These are phyloP conservation scores for Yarrowia hollandica DNA, from an alignment of 805 yeast species.

Conservation along the genomic window DNA sequence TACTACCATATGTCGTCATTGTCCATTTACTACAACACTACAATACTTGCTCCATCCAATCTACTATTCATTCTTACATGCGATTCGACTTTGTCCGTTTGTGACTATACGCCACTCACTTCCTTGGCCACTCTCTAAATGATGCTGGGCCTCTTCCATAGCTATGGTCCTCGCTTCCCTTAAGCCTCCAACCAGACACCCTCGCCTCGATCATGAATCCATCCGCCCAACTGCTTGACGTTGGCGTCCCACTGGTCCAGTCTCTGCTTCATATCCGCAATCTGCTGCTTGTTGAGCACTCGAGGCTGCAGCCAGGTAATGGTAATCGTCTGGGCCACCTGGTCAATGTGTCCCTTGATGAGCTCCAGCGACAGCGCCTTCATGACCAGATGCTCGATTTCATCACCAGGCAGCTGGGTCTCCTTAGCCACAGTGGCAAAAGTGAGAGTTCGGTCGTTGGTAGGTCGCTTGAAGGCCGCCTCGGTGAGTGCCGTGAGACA, in stretches of 20 bases:
- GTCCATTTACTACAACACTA: too few species aligned
- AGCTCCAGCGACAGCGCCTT: conserved; percentile 83
- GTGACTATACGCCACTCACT: too few species aligned
- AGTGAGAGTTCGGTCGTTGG: conserved; percentile 68
- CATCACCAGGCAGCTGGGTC: conserved; percentile 63
- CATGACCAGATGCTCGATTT: conserved; percentile 89
- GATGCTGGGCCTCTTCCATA: too few species aligned
- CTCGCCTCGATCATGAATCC: conserved; percentile 61
- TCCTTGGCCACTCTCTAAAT: too few species aligned
- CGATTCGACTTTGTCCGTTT: too few species aligned
- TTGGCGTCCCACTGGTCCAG: conserved; percentile 75
- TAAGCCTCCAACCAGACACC: conserved; percentile 58
- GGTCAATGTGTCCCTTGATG: conserved; percentile 87
- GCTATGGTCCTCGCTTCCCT: too few species aligned
- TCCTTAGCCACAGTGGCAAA: conserved; percentile 75
- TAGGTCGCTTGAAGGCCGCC: conserved; percentile 73
- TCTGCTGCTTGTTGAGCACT: conserved; percentile 79
- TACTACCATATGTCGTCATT: too few species aligned
- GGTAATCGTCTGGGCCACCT: conserved; percentile 72
- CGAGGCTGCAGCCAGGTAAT: conserved; percentile 97
- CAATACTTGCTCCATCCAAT: too few species aligned
- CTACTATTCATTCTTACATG: too few species aligned
- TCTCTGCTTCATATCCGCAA: conserved; percentile 69
- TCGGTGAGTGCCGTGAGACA: conserved; percentile 91
- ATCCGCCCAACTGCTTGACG: conserved; percentile 63